Evolutionary conservation across 768 basidiomycete genomes (phyloP).

Genomic region (Dioszegia hungarica): DNA sequence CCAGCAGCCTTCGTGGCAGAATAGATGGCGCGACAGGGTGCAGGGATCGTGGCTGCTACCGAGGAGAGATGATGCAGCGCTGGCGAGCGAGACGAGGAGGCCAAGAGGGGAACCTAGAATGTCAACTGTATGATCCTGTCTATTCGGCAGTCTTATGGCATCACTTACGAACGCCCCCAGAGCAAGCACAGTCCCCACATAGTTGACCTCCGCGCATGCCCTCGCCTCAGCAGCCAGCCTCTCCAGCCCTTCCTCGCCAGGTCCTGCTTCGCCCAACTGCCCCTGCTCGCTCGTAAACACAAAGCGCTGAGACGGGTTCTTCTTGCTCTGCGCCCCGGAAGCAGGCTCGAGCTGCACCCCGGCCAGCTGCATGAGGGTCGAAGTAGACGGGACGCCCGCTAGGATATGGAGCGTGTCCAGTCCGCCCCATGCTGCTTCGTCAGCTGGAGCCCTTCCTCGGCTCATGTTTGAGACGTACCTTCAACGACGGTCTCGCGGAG

Average conservation of each 20-base stretch:
- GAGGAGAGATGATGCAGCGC: conserved; percentile 75
- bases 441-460: background rate
- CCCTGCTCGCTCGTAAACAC: background rate
- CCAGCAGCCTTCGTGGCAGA: conserved; percentile 72
- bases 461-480: conserved; percentile 45
- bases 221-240: conserved; percentile 54
- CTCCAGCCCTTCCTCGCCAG: conserved; percentile 59
- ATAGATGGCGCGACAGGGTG: conserved; percentile 81
- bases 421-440: conserved; percentile 65
- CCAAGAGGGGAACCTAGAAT: conserved; percentile 69
- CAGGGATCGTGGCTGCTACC: conserved; percentile 70
- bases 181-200: conserved; percentile 39
- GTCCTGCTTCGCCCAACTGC: conserved; percentile 11
- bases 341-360: conserved; percentile 48
- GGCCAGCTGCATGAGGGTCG: conserved; percentile 67
- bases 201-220: conserved; percentile 41
- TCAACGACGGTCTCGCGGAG: conserved; percentile 57
- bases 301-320: background rate
- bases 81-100: conserved; percentile 61
- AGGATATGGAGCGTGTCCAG: conserved; percentile 75
- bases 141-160: background rate
- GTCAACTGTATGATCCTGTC: background rate
- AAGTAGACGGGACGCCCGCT: conserved; percentile 78
- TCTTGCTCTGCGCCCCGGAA: background rate
- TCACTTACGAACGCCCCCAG: conserved; percentile 42